Conservation (phyloP, 345 rosid genomes). For the Alliaria petiolata region DNA sequence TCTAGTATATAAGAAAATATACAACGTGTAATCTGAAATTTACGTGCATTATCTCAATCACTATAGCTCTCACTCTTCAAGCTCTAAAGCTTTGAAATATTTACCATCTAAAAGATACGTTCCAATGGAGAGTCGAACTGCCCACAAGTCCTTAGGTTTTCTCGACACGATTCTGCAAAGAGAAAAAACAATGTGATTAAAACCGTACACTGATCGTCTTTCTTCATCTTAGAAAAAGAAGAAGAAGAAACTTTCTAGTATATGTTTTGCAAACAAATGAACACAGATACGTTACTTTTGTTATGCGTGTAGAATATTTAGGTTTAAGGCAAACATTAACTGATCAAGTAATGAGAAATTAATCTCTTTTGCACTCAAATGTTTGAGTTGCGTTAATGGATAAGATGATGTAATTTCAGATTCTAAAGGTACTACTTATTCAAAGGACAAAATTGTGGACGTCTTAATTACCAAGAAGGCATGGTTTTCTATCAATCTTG, state of each 20-base stretch:
- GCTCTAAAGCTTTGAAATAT: constrained; percentile 56
- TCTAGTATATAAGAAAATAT: background rate
- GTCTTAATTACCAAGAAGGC: background rate
- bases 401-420: background rate
- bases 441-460: no score
- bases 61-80: constrained; percentile 33
- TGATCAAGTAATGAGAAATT: background rate
- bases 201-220: background rate
- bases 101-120: constrained; percentile 62
- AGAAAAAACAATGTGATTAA: background rate
- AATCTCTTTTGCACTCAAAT: background rate
- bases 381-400: background rate
- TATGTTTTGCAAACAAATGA: no score
- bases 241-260: no score
- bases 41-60: no score
- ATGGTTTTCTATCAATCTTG: background rate
- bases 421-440: background rate
- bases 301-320: no score
- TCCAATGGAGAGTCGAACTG: constrained; percentile 73
- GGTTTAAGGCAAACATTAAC: background rate
- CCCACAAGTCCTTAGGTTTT: constrained; percentile 92
- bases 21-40: background rate
- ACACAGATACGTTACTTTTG: no score
- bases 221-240: no score
- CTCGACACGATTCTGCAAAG: constrained; percentile 78